A percentile compares a stretch with the other conserved stretches of the same genome.
Conservation (phyloP, 305 asterid genomes). For the Euphrasia arctica region DNA sequence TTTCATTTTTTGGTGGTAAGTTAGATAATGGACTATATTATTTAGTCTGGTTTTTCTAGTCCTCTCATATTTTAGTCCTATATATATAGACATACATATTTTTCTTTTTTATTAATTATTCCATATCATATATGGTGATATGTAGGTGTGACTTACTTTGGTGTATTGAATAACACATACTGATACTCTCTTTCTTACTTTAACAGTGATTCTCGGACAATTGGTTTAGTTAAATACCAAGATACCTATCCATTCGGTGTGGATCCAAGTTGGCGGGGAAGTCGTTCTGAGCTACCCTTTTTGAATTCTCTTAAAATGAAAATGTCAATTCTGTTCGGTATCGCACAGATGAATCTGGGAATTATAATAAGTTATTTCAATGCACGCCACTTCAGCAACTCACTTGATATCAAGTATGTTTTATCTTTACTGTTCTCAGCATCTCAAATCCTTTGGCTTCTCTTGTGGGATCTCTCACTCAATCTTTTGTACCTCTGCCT, state of each 20-base stretch:
- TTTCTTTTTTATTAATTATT: too few species aligned
- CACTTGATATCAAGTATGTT: constrained; percentile 77
- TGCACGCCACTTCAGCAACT: constrained; percentile 68
- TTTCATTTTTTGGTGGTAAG: neutral
- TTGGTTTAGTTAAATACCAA: constrained; percentile 69
- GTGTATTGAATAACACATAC: constrained; percentile 20
- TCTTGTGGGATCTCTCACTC: constrained; percentile 23
- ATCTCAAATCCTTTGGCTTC: constrained; percentile 6
- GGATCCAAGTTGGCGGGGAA: constrained; percentile 99
- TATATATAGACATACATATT: too few species aligned
- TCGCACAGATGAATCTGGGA: constrained; percentile 95
- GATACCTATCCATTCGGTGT: constrained; percentile 97
- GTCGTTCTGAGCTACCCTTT: constrained; percentile 97
- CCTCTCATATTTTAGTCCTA: neutral
- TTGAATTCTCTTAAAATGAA: constrained; percentile 98
- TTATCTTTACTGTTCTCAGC: constrained; percentile 17
- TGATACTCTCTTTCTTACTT: constrained; percentile 24
- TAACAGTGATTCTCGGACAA: constrained; percentile 57
- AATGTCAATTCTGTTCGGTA: constrained; percentile 88
- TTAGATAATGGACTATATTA: neutral
- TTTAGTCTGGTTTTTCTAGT: neutral
- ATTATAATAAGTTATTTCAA: constrained; percentile 82
- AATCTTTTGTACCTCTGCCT: constrained; percentile 25
- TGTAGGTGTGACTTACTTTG: constrained; percentile 18
- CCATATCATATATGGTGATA: neutral